Evolutionary conservation across 257 asterid species (phyloP).

Genomic region (Solanum clarkiae): DNA sequence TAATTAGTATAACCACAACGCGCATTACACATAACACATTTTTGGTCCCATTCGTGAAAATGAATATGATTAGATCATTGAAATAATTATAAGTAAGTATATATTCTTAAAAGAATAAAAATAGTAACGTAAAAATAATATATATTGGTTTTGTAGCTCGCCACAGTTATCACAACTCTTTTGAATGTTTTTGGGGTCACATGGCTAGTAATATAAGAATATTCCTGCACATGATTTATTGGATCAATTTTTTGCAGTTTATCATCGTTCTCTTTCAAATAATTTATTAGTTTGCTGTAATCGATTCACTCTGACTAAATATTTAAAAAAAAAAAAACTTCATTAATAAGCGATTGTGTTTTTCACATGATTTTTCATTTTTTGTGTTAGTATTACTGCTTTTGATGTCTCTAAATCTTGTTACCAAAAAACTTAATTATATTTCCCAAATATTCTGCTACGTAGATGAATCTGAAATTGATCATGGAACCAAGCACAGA

Average conservation of each 20-base stretch:
- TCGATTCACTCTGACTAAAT: neutral
- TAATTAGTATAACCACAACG: neutral
- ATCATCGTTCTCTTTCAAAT: neutral
- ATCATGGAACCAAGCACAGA: neutral
- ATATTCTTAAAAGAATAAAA: neutral
- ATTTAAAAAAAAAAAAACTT: neutral
- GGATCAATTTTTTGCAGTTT: neutral
- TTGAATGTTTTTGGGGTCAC: neutral
- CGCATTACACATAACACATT: neutral
- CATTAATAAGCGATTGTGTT: neutral
- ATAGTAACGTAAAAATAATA: neutral
- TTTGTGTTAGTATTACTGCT: neutral
- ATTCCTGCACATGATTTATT: neutral
- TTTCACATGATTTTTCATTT: neutral
- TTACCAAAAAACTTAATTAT: neutral
- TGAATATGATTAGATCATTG: neutral
- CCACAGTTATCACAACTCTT: neutral
- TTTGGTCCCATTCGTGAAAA: neutral
- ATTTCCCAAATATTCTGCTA: neutral
- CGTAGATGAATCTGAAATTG: neutral
- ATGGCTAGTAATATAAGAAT: neutral
- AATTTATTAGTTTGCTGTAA: neutral
- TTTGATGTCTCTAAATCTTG: neutral
- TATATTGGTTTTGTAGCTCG: neutral
- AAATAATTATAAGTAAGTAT: neutral